These are phyloP conservation scores for Lotus japonicus DNA, from an alignment of 306 rosid species.

Conservation along the genomic window DNA sequence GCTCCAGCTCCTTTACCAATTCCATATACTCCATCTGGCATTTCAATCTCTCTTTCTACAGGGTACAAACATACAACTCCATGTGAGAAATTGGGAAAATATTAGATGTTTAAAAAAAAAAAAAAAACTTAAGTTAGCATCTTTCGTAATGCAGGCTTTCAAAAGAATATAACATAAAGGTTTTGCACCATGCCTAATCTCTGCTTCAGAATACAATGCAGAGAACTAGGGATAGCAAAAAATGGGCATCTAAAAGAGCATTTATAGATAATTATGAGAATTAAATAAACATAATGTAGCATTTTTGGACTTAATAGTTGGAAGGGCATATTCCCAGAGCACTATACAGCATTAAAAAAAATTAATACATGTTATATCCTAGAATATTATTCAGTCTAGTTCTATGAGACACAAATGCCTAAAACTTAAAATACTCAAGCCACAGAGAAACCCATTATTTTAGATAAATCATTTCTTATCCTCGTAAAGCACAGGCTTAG, in stretches of 20 bases:
- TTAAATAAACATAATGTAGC: not conserved
- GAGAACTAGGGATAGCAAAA: not conserved
- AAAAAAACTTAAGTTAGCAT: not conserved
- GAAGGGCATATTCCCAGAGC: not conserved
- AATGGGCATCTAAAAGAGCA: not conserved
- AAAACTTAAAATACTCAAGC: not conserved
- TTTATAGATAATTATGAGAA: not conserved
- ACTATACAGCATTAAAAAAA: not conserved
- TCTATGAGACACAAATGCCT: not conserved
- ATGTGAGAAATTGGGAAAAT: slow-evolving; percentile 2
- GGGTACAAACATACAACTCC: slow-evolving; percentile 15
- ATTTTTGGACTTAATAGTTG: slow-evolving; percentile 2
- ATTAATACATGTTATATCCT: not conserved
- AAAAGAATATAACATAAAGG: not conserved
- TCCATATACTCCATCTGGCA: slow-evolving; percentile 98
- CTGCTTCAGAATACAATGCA: not conserved
- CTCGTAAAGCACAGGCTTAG: not conserved
- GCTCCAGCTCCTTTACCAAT: slow-evolving; percentile 89
- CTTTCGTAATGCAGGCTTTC: slow-evolving; percentile 1
- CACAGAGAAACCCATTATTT: not conserved
- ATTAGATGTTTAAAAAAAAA: not conserved
- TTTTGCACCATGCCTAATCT: not conserved
- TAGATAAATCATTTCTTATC: not conserved
- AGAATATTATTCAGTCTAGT: not conserved
- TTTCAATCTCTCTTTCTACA: slow-evolving; percentile 85